phyloP scores from a whole-genome alignment of 495 filamentous ascomycete genomes.

The Penicillium goetzii region DNA sequence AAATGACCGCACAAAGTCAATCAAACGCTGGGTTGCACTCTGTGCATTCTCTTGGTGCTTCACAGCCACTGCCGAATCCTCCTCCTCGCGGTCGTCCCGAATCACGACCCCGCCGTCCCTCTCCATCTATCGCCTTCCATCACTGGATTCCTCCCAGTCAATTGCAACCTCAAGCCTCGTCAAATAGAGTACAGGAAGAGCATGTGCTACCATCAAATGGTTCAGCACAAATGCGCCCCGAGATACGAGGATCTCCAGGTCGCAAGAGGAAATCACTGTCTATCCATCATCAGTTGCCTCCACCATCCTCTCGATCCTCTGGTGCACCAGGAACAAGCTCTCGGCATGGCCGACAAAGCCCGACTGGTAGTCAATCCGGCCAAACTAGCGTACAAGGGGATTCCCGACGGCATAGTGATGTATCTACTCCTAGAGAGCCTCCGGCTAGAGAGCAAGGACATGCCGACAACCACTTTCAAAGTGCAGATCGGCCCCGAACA shows the following conservation, averaged over 20 bases:
- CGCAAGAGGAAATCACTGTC: constrained; percentile 11
- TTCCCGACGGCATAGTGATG: constrained; percentile 1
- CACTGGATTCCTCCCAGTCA: constrained; percentile 19
- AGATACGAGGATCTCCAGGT: background rate
- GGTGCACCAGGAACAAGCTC: background rate
- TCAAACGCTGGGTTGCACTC: constrained; percentile 1
- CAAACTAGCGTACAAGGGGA: background rate
- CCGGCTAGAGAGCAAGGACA: background rate
- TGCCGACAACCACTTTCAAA: background rate
- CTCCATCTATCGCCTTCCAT: constrained; percentile 19
- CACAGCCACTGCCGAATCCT: background rate
- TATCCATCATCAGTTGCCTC: constrained; percentile 7
- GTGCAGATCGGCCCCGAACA: background rate
- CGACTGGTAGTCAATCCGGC: background rate
- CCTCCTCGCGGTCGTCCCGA: background rate
- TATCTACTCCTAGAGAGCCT: background rate
- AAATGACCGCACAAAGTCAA: constrained; percentile 4
- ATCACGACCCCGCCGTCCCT: background rate
- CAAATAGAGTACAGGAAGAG: background rate
- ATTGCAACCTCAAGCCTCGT: constrained; percentile 4
- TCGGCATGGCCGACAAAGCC: background rate
- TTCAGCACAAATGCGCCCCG: background rate
- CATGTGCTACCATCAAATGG: constrained; percentile 1
- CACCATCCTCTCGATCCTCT: constrained; percentile 2
- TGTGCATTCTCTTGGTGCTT: background rate